Percentiles rank a stretch among this genome's conserved stretches.
phyloP scores from a whole-genome alignment of 495 filamentous ascomycete species.

The Bacidia rubella region DNA sequence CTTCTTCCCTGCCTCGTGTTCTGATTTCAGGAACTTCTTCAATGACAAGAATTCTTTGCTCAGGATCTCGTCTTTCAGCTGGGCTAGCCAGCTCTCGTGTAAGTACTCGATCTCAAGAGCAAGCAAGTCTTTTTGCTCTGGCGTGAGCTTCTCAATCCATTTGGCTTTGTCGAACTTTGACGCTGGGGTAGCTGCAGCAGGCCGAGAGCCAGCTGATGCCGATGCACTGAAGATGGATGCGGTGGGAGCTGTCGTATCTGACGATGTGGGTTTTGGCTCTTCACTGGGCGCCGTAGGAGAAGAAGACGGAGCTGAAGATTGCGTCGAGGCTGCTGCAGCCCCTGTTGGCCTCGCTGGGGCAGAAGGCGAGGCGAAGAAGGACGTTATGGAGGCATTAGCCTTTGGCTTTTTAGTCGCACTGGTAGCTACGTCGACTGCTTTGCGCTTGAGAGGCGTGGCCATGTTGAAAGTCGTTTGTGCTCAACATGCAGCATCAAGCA shows the following conservation, averaged over 20 bases:
- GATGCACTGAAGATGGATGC: constrained; percentile 22
- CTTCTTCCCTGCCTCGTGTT: constrained; percentile 56
- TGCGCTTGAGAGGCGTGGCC: constrained; percentile 46
- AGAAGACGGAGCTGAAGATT: constrained; percentile 6
- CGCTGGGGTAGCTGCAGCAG: constrained; percentile 22
- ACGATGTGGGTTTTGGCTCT: constrained; percentile 23
- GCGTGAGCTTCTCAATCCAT: constrained; percentile 66
- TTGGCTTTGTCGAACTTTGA: constrained; percentile 71
- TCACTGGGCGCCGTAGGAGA: constrained; percentile 6
- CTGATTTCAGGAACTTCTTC: constrained; percentile 74
- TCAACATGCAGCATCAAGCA: background rate
- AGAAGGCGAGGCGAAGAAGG: constrained; percentile 42
- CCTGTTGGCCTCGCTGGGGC: constrained; percentile 14
- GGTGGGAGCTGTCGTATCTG: constrained; percentile 35
- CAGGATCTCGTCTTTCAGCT: constrained; percentile 70
- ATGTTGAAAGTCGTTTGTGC: too few species aligned
- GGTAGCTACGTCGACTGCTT: constrained; percentile 38
- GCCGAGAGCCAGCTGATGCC: constrained; percentile 15
- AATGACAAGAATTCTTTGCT: constrained; percentile 67
- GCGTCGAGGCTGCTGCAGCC: constrained; percentile 2
- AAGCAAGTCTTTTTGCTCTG: constrained; percentile 71
- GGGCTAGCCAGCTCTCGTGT: constrained; percentile 77
- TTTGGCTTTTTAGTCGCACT: constrained; percentile 60
- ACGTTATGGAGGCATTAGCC: constrained; percentile 46
- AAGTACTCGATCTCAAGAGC: constrained; percentile 83